A percentile compares a stretch with the other conserved stretches of the same genome.
phyloP scores from a whole-genome alignment of 2,329 filamentous ascomycete species.

The Ophiostoma angusticollis region DNA sequence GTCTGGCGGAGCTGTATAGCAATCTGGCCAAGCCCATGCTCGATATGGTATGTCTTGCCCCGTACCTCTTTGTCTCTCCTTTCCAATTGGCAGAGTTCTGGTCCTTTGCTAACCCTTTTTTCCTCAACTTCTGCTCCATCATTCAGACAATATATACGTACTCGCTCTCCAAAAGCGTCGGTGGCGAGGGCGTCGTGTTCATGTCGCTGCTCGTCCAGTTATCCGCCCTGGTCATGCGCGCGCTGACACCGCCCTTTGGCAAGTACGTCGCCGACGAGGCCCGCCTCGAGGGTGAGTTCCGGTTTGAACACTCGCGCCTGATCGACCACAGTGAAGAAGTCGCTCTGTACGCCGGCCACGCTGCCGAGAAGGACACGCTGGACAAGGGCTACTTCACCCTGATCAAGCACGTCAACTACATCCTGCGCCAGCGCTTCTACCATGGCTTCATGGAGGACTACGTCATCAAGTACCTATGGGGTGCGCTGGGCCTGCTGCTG shows the following conservation, averaged over 20 bases:
- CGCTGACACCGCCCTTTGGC: slow-evolving; percentile 87
- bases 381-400: slow-evolving; percentile 98
- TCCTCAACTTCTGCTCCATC: no score
- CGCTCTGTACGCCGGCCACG: slow-evolving; percentile 80
- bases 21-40: slow-evolving; percentile 90
- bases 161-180: slow-evolving; percentile 86
- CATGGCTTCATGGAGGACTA: slow-evolving; percentile 99
- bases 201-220: slow-evolving; percentile 92
- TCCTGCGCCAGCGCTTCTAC: slow-evolving; percentile 78
- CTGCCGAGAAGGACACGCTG: slow-evolving; percentile 87
- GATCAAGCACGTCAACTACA: slow-evolving; percentile 98
- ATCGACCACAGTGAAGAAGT: slow-evolving; percentile 96
- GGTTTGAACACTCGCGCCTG: slow-evolving; percentile 84
- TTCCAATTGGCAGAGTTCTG: neutral
- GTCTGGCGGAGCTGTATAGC: slow-evolving; percentile 85
- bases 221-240: slow-evolving; percentile 85
- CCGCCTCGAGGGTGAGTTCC: slow-evolving; percentile 85
- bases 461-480: slow-evolving; percentile 99
- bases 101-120: no score
- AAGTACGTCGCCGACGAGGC: slow-evolving; percentile 97
- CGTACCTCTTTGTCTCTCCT: slow-evolving; percentile 15
- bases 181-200: slow-evolving; percentile 86
- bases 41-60: slow-evolving; percentile 56
- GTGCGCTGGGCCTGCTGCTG: slow-evolving; percentile 76
- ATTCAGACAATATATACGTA: slow-evolving; percentile 86